Evolutionary conservation across 2,329 filamentous ascomycete genomes (phyloP).

Genomic region (Botryotinia globosa): DNA sequence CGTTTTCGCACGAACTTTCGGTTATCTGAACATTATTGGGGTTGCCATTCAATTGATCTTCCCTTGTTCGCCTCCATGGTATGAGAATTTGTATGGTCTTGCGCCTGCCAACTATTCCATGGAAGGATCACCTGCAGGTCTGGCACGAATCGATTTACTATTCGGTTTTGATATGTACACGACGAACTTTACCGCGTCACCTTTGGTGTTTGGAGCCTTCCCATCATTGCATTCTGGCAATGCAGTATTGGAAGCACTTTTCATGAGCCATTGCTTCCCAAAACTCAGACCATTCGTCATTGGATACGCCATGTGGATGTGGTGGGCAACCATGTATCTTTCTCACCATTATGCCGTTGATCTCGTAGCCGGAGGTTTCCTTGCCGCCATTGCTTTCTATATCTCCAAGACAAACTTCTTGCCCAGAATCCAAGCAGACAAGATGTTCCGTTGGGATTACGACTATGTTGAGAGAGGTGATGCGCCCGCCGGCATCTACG

Average conservation of each 20-base stretch:
- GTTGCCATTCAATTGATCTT: constrained; percentile 87
- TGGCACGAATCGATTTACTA: constrained; percentile 85
- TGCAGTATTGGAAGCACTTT: constrained; percentile 84
- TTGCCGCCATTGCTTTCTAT: constrained; percentile 78
- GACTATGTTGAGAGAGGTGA: constrained; percentile 88
- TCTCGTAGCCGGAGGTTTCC: constrained; percentile 78
- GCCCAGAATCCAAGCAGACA: constrained; percentile 77
- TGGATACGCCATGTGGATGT: constrained; percentile 86
- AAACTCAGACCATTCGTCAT: constrained; percentile 76
- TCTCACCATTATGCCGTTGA: constrained; percentile 97
- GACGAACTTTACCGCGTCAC: constrained; percentile 84
- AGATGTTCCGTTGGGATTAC: constrained; percentile 90
- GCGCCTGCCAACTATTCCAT: constrained; percentile 92
- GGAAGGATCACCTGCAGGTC: constrained; percentile 80
- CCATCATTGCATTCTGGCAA: constrained; percentile 88
- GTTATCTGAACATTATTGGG: constrained; percentile 86
- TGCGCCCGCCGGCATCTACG: constrained; percentile 51
- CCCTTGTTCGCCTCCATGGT: constrained; percentile 95
- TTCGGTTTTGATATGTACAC: constrained; percentile 92
- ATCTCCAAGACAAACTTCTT: constrained; percentile 76
- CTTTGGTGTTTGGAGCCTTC: constrained; percentile 92
- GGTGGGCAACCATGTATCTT: constrained; percentile 98
- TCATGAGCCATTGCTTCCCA: constrained; percentile 91
- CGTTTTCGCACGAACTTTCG: constrained; percentile 81
- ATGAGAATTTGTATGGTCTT: constrained; percentile 88